Percentiles rank a stretch among this genome's conserved stretches.
phyloP scores from a whole-genome alignment of 768 basidiomycete genomes.

The Suillus hirtellus region DNA sequence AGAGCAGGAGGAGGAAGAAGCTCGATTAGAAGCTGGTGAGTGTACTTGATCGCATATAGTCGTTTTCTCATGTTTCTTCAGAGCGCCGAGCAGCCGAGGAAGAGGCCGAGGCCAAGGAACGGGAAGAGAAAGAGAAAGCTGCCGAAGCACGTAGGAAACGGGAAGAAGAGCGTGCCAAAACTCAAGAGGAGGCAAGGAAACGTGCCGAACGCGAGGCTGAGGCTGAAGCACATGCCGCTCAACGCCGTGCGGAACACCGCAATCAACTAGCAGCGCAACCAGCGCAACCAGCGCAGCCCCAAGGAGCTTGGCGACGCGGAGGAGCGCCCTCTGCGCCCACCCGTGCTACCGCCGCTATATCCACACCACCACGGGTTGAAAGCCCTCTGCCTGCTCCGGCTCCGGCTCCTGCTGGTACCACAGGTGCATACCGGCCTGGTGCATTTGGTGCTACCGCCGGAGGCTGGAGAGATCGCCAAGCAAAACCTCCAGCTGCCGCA shows the following conservation, averaged over 20 bases:
- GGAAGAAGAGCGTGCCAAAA: slow-evolving; percentile 51
- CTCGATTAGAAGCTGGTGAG: slow-evolving; percentile 53
- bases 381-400: slow-evolving; percentile 47
- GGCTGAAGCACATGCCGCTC: slow-evolving; percentile 48
- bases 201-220: slow-evolving; percentile 72
- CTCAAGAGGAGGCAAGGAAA: slow-evolving; percentile 53
- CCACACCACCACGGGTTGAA: slow-evolving; percentile 50
- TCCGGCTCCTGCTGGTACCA: slow-evolving; percentile 29
- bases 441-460: slow-evolving; percentile 37
- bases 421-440: slow-evolving; percentile 47
- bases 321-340: slow-evolving; percentile 23
- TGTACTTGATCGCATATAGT: slow-evolving; percentile 11
- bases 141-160: slow-evolving; percentile 53
- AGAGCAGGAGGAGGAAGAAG: slow-evolving; percentile 43
- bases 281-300: slow-evolving; percentile 18
- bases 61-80: slow-evolving; percentile 30
- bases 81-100: slow-evolving; percentile 61
- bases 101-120: slow-evolving; percentile 53
- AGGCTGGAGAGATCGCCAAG: slow-evolving; percentile 63
- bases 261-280: slow-evolving; percentile 33
- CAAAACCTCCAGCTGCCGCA: slow-evolving; percentile 36
- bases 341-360: slow-evolving; percentile 25
- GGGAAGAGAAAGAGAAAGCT: slow-evolving; percentile 60
- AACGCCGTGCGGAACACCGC: slow-evolving; percentile 38
- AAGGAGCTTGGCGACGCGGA: slow-evolving; percentile 24